Conservation (phyloP, 75 land plant species). For the Isoetes taiwanensis region DNA sequence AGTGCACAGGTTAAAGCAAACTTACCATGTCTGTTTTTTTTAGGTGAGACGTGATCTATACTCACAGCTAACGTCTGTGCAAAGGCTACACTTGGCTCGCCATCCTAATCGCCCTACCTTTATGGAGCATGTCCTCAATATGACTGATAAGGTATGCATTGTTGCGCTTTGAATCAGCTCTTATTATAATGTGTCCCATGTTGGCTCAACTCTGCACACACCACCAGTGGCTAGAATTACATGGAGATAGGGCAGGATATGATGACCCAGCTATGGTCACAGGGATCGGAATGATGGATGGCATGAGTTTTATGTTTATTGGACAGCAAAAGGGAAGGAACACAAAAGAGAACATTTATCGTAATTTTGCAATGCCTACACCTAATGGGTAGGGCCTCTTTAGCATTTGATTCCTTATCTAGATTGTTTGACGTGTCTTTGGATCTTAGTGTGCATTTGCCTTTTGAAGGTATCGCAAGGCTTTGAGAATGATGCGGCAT, state of each 20-base stretch:
- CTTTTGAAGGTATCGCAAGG: constrained; percentile 66
- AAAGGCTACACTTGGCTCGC: constrained; percentile 71
- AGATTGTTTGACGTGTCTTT: too few species aligned
- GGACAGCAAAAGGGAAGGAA: constrained; percentile 94
- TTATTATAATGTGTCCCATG: too few species aligned
- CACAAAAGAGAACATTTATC: constrained; percentile 76
- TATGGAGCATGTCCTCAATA: constrained; percentile 78
- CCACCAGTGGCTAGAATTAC: constrained; percentile 95
- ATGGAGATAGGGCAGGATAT: constrained; percentile 87
- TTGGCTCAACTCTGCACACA: too few species aligned
- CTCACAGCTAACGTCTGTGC: constrained; percentile 57
- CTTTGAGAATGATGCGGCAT: constrained; percentile 76
- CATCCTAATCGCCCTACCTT: constrained; percentile 95
- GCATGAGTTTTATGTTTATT: constrained; percentile 73
- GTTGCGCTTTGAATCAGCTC: not conserved
- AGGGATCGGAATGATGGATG: constrained; percentile 76
- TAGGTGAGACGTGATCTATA: constrained; percentile 69
- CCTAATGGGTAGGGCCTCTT: constrained; percentile 62
- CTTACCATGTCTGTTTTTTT: not conserved
- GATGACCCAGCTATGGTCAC: constrained; percentile 91
- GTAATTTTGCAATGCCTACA: constrained; percentile 94
- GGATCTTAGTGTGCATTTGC: too few species aligned
- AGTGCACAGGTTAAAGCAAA: not conserved
- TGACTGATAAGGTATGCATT: constrained; percentile 67
- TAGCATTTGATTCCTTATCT: not conserved